phyloP scores from a whole-genome alignment of 495 filamentous ascomycete genomes.

The Penicillium antarcticum region DNA sequence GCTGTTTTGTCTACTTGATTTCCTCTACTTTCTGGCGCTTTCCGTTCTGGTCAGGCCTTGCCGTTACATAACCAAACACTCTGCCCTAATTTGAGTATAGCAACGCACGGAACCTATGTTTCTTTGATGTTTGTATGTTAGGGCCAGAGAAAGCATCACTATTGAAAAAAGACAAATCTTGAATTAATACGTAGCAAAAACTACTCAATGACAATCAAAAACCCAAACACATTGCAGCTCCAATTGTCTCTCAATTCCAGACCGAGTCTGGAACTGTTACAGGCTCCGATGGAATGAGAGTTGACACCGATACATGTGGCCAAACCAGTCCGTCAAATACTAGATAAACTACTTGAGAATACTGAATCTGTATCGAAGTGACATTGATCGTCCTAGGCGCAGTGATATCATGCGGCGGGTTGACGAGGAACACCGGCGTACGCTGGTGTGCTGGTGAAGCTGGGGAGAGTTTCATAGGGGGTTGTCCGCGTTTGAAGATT shows the following conservation, averaged over 20 bases:
- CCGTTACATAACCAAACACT: no score
- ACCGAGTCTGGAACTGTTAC: conserved; percentile 3
- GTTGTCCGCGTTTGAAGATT: conserved; percentile 1
- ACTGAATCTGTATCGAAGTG: conserved; percentile 2
- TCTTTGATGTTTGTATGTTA: no score
- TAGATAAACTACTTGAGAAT: not conserved
- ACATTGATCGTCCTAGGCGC: not conserved
- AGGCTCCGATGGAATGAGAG: not conserved
- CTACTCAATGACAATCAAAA: not conserved
- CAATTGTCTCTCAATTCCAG: conserved; percentile 1
- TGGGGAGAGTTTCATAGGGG: conserved; percentile 1
- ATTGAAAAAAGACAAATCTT: conserved; percentile 1
- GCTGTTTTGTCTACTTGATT: no score
- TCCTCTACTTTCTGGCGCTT: no score
- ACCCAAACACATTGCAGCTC: not conserved
- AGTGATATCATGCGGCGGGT: conserved; percentile 1
- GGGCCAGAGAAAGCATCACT: not conserved
- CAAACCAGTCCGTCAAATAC: not conserved
- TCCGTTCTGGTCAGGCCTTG: no score
- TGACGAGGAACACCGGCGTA: not conserved
- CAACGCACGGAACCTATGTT: no score
- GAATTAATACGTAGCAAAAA: conserved; percentile 1
- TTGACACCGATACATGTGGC: not conserved
- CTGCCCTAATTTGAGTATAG: no score
- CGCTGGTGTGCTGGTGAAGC: not conserved